Conservation (phyloP, 495 filamentous ascomycete species). For the Penicillium mononematosum region DNA sequence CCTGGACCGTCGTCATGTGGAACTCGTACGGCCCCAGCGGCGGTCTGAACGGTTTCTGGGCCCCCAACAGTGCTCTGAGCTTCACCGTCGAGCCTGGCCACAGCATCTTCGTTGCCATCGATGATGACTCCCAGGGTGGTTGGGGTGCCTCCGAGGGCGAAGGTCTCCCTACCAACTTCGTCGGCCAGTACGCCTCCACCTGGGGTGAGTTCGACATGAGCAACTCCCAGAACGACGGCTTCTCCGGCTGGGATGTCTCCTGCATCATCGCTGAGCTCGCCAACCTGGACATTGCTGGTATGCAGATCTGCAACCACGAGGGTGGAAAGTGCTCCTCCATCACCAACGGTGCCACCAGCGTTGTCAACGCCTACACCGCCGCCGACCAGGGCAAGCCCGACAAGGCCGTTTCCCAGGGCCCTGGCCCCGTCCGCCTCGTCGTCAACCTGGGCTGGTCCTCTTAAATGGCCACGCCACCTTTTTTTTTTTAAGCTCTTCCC, state of each 20-base stretch:
- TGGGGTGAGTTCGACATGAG: constrained; percentile 58
- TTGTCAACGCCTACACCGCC: constrained; percentile 39
- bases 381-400: constrained; percentile 28
- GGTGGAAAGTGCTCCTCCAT: constrained; percentile 38
- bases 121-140: constrained; percentile 44
- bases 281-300: constrained; percentile 37
- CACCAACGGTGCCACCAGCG: constrained; percentile 19
- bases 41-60: constrained; percentile 41
- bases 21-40: constrained; percentile 49
- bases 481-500: constrained; percentile 5
- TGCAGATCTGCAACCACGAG: constrained; percentile 42
- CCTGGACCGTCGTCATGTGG: constrained; percentile 52
- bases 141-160: constrained; percentile 39
- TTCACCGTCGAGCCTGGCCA: constrained; percentile 42
- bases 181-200: constrained; percentile 42
- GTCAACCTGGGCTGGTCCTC: constrained; percentile 37
- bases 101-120: constrained; percentile 48
- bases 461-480: constrained; percentile 16
- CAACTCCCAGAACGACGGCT: constrained; percentile 45
- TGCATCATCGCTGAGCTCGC: constrained; percentile 46
- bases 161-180: constrained; percentile 27
- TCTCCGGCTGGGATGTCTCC: constrained; percentile 54
- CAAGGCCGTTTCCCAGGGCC: constrained; percentile 5
- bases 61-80: constrained; percentile 38
- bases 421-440: constrained; percentile 34